phyloP scores from a whole-genome alignment of 306 rosid genomes.

The Gillenia trifoliata region DNA sequence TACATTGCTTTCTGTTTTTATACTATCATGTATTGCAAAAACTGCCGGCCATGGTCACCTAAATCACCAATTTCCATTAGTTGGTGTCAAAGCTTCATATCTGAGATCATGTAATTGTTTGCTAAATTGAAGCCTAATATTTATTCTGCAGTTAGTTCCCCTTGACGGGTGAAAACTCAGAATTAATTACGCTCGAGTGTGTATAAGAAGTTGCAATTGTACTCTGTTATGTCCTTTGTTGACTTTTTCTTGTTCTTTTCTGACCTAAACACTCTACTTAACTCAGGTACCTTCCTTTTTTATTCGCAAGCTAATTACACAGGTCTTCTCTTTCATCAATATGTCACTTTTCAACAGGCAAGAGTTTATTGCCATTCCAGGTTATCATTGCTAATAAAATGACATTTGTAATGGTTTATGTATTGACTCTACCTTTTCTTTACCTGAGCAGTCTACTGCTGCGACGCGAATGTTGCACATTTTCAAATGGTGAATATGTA shows the following conservation, averaged over 20 bases:
- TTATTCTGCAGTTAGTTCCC: not conserved
- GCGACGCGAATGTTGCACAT: constrained; percentile 96
- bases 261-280: constrained; percentile 20
- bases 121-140: constrained; percentile 1
- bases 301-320: constrained; percentile 86
- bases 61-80: not conserved
- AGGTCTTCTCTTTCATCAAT: constrained; percentile 93
- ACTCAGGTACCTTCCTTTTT: constrained; percentile 93
- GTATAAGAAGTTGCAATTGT: constrained; percentile 2
- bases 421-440: constrained; percentile 19
- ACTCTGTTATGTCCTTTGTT: not conserved
- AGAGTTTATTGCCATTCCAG: constrained; percentile 15
- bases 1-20: not conserved
- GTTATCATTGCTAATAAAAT: not conserved
- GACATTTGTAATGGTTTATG: not conserved
- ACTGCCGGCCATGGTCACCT: not conserved
- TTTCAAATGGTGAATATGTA: constrained; percentile 96
- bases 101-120: not conserved
- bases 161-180: not conserved
- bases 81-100: not conserved
- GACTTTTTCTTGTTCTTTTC: not conserved
- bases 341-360: constrained; percentile 96
- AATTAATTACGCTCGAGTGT: not conserved
- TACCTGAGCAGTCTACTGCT: constrained; percentile 62
- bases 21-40: no score